These are phyloP conservation scores for Arachis hypogaea DNA, from an alignment of 306 rosid species.

Conservation along the genomic window DNA sequence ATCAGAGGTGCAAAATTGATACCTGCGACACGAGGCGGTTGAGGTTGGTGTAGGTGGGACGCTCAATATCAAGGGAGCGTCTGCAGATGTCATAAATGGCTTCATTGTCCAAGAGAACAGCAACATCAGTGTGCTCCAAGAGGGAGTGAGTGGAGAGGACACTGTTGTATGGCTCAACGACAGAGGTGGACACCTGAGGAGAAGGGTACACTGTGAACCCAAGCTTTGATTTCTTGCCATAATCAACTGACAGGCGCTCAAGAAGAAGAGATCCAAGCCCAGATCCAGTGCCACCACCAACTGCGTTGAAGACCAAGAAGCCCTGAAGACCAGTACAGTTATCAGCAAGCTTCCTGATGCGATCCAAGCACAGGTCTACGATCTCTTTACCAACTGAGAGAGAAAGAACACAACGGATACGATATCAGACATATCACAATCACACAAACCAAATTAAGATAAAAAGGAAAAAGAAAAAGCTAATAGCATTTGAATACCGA, in stretches of 20 bases:
- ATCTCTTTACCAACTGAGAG: constrained; percentile 86
- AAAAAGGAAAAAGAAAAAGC: fast-evolving
- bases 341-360: constrained; percentile 89
- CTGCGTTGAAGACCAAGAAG: constrained; percentile 87
- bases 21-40: constrained; percentile 95
- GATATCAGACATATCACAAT: background rate
- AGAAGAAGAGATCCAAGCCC: constrained; percentile 88
- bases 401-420: background rate
- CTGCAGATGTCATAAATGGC: constrained; percentile 92
- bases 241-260: constrained; percentile 90
- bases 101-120: constrained; percentile 88
- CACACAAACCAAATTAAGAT: background rate
- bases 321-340: constrained; percentile 97
- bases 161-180: constrained; percentile 97
- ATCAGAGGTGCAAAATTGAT: background rate
- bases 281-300: constrained; percentile 96
- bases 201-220: constrained; percentile 95
- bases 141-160: constrained; percentile 96
- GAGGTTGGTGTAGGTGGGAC: constrained; percentile 94
- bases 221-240: constrained; percentile 90
- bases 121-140: constrained; percentile 89
- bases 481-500: background rate
- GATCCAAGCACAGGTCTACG: constrained; percentile 92
- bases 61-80: constrained; percentile 91
- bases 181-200: constrained; percentile 94